A percentile compares a stretch with the other conserved stretches of the same genome.
Evolutionary conservation across 306 rosid genomes (phyloP).

Genomic region (Morella rubra): DNA sequence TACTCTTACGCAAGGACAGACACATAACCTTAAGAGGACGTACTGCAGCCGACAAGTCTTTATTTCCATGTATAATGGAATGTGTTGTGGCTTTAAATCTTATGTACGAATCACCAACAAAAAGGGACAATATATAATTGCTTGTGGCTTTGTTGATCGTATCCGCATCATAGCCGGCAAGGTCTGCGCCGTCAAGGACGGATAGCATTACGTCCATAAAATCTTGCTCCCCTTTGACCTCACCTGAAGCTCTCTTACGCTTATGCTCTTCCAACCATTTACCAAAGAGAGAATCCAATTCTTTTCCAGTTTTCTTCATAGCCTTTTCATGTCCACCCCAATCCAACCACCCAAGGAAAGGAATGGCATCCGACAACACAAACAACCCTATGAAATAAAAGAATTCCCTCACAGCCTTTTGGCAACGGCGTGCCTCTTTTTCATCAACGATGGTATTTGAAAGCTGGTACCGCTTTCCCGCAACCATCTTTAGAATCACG

Average conservation of each 20-base stretch:
- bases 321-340: constrained; percentile 28
- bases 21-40: too few species aligned
- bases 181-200: not conserved
- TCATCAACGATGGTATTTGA: not conserved
- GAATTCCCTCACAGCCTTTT: not conserved
- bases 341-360: constrained; percentile 24
- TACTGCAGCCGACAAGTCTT: too few species aligned
- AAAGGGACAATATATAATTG: not conserved
- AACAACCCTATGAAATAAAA: not conserved
- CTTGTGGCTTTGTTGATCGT: constrained; percentile 10
- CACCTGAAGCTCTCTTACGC: not conserved
- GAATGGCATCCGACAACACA: not conserved
- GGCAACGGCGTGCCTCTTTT: not conserved
- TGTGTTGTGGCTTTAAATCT: too few species aligned
- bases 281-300: not conserved
- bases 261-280: constrained; percentile 26
- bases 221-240: not conserved
- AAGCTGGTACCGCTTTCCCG: constrained; percentile 11
- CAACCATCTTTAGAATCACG: constrained; percentile 7
- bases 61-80: too few species aligned
- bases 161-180: not conserved
- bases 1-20: too few species aligned
- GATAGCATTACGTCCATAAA: constrained; percentile 12
- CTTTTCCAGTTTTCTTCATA: constrained; percentile 22
- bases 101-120: not conserved